These are phyloP conservation scores for Aegilops sharonensis DNA, from an alignment of 176 grass and related monocot genomes.

Conservation along the genomic window DNA sequence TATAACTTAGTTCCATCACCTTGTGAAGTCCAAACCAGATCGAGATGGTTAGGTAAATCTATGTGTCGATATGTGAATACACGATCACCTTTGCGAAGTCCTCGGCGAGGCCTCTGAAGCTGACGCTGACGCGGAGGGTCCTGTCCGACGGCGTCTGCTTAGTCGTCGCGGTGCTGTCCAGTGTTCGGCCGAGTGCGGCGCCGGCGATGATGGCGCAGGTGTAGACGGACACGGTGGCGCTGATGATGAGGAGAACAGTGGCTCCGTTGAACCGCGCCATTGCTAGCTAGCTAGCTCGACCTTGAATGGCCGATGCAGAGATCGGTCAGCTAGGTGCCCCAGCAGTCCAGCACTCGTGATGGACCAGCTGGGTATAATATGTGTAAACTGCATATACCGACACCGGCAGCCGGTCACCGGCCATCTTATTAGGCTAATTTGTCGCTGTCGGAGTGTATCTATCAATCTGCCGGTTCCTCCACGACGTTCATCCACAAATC, in stretches of 20 bases:
- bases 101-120: background rate
- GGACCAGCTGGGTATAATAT: background rate
- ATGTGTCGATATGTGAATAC: background rate
- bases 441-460: background rate
- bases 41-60: too few species aligned
- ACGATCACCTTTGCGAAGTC: conserved; percentile 1
- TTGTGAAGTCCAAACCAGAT: background rate
- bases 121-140: background rate
- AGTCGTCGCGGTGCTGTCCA: background rate
- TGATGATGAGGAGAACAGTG: conserved; percentile 20
- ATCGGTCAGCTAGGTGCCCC: background rate
- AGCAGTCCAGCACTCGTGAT: background rate
- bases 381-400: background rate
- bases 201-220: conserved; percentile 25
- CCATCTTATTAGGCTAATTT: background rate
- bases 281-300: background rate
- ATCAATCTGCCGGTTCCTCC: background rate
- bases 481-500: background rate
- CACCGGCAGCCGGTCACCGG: background rate
- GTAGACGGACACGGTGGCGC: conserved; percentile 1
- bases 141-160: background rate
- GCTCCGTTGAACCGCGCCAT: background rate
- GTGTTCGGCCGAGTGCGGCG: background rate
- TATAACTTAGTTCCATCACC: background rate
- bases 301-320: background rate